Percentiles rank a stretch among this genome's conserved stretches.
Evolutionary conservation across 768 basidiomycete genomes (phyloP).

Genomic region (Boletus edulis): DNA sequence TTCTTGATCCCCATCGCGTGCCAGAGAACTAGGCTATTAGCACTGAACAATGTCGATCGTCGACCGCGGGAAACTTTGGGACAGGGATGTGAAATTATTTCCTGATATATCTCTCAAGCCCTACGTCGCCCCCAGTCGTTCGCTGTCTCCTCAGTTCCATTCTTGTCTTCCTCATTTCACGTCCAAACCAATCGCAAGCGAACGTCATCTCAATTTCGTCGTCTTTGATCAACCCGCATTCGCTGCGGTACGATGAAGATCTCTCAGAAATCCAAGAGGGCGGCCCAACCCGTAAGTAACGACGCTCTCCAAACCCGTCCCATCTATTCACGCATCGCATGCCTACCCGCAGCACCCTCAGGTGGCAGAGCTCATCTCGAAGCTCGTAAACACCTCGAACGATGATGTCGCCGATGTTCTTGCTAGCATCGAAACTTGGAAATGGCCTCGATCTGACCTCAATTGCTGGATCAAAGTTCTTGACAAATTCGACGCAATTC

Average conservation of each 20-base stretch:
- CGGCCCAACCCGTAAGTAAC: constrained; percentile 66
- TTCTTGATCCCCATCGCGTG: constrained; percentile 16
- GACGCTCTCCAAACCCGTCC: background rate
- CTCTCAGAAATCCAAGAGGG: constrained; percentile 80
- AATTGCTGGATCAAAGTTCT: constrained; percentile 96
- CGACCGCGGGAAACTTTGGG: constrained; percentile 5
- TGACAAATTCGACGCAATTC: constrained; percentile 90
- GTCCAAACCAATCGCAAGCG: constrained; percentile 3
- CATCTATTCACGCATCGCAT: constrained; percentile 9
- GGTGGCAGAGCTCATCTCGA: constrained; percentile 77
- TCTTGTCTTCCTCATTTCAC: constrained; percentile 14
- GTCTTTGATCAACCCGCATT: constrained; percentile 32
- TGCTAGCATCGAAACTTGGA: constrained; percentile 75
- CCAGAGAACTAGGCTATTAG: background rate
- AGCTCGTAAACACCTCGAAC: constrained; percentile 60
- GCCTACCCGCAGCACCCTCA: constrained; percentile 59
- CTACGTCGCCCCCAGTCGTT: constrained; percentile 23
- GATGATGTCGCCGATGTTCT: constrained; percentile 72
- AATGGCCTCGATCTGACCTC: constrained; percentile 94
- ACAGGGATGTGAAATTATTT: constrained; percentile 21
- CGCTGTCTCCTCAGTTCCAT: background rate
- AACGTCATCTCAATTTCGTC: constrained; percentile 5
- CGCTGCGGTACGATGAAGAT: constrained; percentile 80
- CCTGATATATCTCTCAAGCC: constrained; percentile 30
- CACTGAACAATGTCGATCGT: background rate